Evolutionary conservation across 139 green algal genomes (phyloP), one percentile per base, ranked within the genome.

Genomic region (Chlorokybus atmophyticus): DNA sequence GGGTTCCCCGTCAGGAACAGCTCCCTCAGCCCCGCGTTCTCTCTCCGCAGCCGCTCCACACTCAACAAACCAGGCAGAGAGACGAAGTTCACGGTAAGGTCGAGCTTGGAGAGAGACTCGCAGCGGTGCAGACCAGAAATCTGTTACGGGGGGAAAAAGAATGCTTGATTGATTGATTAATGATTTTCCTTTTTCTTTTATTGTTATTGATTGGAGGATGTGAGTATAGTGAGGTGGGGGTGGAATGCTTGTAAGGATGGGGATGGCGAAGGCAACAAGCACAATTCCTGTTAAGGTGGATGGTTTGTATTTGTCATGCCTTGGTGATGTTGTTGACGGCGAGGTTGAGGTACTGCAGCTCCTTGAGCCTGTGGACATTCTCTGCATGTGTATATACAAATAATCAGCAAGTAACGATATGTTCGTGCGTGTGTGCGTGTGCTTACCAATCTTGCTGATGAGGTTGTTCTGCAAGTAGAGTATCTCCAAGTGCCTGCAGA

Each of bases 391-490:
- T n/a, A n/a, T n/a, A n/a, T n/a, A n/a, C n/a, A n/a, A n/a, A n/a
- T n/a, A n/a, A n/a, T n/a, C n/a, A n/a, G n/a, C n/a, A n/a, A n/a
- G n/a, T n/a, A n/a, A n/a, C n/a, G n/a, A n/a, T n/a, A n/a, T n/a
- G n/a, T n/a, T n/a, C n/a, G n/a, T n/a, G n/a, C n/a, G n/a, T n/a
- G n/a, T n/a, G n/a, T n/a, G n/a, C n/a, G n/a, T n/a, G 23, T 30
- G 19, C 55, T 10, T 31, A 63, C 57, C 54, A 10, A 95, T 76
- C 29, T 82, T 88, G 19, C 60, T 47, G 17, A 95, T 93, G 0
- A 91, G 40, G 63, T 95, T 95, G 76, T 84, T 92, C 31, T 95
- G 87, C 10, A 95, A 64, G 50, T 90, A 89, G 0, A 94, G 61
- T n/a, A 94, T 93, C 49, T 80, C 83, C 2, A 95, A 66, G 14